Percentiles rank a stretch among this genome's conserved stretches.
phyloP scores from a whole-genome alignment of 805 yeast genomes.

The Wickerhamiella dianesei region DNA sequence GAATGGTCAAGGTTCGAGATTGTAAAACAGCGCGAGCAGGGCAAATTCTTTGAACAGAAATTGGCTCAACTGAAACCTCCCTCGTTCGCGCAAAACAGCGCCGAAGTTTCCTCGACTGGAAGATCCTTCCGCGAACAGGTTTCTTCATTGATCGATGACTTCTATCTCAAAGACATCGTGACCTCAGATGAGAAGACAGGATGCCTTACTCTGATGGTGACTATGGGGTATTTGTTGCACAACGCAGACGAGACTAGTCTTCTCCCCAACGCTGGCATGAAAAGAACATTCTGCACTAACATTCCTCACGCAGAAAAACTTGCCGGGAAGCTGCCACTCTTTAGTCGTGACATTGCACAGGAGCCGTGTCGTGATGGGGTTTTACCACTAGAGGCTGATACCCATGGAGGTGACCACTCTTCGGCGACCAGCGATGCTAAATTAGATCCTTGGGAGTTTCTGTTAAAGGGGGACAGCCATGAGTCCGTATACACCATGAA shows the following conservation, averaged over 20 bases:
- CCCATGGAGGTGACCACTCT: not conserved
- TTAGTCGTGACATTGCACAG: slow-evolving; percentile 14
- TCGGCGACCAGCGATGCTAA: not conserved
- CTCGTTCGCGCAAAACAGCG: not conserved
- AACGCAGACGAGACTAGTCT: slow-evolving; percentile 1
- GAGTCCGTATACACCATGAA: slow-evolving; percentile 5
- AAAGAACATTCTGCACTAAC: slow-evolving; percentile 19
- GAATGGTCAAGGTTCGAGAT: slow-evolving; percentile 19
- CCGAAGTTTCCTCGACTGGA: not conserved
- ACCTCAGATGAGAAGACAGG: slow-evolving; percentile 3
- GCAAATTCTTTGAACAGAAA: not conserved
- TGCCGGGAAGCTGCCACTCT: slow-evolving; percentile 19
- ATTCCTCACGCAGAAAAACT: slow-evolving; percentile 19
- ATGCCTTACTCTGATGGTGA: slow-evolving; percentile 20
- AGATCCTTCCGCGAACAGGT: not conserved
- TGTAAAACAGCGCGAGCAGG: slow-evolving; percentile 6
- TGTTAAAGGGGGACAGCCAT: slow-evolving; percentile 3
- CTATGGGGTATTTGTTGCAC: slow-evolving; percentile 24
- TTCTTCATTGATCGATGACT: not conserved
- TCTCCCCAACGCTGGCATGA: slow-evolving; percentile 13
- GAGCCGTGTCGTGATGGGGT: slow-evolving; percentile 5
- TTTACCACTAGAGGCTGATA: not conserved
- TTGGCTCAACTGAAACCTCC: not conserved
- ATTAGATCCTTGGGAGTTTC: slow-evolving; percentile 10
- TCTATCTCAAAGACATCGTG: not conserved